Evolutionary conservation across 1,284 basidiomycete species (phyloP).

Genomic region (Anthracocystis setariae): DNA sequence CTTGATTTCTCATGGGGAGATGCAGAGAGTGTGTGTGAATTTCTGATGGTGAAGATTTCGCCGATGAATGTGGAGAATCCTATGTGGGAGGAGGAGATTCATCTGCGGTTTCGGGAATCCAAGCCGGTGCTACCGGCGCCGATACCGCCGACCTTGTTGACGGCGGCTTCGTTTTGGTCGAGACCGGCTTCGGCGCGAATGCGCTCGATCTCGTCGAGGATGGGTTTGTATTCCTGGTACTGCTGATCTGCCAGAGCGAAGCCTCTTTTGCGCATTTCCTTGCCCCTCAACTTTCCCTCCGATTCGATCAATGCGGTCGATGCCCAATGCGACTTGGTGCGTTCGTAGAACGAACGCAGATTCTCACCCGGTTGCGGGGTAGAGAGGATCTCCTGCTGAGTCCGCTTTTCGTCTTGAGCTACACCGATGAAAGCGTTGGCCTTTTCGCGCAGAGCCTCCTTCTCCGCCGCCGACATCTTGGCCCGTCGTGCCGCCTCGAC

Average conservation of each 20-base stretch:
- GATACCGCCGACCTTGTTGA: conserved; percentile 47
- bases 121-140: conserved; percentile 44
- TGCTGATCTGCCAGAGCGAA: conserved; percentile 62
- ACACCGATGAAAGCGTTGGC: conserved; percentile 81
- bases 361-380: conserved; percentile 91
- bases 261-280: conserved; percentile 79
- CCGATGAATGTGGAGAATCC: neutral
- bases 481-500: conserved; percentile 29
- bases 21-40: too few relatives aligned
- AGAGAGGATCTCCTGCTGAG: conserved; percentile 79
- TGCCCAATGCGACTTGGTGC: conserved; percentile 78
- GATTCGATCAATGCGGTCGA: conserved; percentile 74
- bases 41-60: neutral
- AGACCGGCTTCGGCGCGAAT: conserved; percentile 86
- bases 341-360: conserved; percentile 83
- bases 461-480: conserved; percentile 42
- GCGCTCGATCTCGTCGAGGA: conserved; percentile 74
- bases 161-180: conserved; percentile 78
- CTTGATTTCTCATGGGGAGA: neutral
- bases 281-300: conserved; percentile 77
- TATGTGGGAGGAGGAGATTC: too few relatives aligned
- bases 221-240: conserved; percentile 64
- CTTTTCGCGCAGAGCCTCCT: conserved; percentile 73
- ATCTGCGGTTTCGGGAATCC: conserved; percentile 48
- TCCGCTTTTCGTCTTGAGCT: conserved; percentile 74